Evolutionary conservation across 2,329 filamentous ascomycete species (phyloP).

Genomic region (Mariannaea elegans): DNA sequence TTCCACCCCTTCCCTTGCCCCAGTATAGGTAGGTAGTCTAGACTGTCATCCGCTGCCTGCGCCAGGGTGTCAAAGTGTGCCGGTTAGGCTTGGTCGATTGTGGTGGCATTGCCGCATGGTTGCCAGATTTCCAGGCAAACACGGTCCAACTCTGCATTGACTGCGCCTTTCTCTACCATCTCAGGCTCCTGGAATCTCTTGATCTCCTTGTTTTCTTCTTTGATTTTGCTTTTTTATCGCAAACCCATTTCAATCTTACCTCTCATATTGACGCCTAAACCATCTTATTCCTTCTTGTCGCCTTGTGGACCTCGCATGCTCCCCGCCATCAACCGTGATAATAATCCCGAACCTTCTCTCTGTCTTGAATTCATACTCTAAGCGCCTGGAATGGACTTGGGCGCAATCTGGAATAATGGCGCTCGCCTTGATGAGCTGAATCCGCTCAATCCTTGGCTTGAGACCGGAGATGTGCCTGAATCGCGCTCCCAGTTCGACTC

Average conservation of each 20-base stretch:
- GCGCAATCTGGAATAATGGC: background rate
- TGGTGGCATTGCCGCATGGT: no score
- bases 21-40: no score
- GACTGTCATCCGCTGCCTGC: constrained; percentile 19
- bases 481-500: background rate
- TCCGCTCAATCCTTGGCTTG: background rate
- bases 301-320: no score
- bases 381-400: constrained; percentile 12
- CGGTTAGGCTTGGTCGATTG: background rate
- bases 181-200: no score
- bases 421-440: background rate
- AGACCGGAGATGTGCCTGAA: background rate
- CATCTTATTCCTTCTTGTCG: no score
- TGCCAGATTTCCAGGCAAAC: no score
- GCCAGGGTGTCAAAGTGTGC: background rate
- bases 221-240: no score
- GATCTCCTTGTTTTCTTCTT: no score
- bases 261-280: no score
- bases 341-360: background rate
- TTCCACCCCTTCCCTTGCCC: background rate
- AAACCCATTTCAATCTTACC: no score
- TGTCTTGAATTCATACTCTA: background rate
- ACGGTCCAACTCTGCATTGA: no score
- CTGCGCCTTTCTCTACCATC: no score
- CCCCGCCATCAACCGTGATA: background rate